Evolutionary conservation across 2,329 filamentous ascomycete species (phyloP), one percentile per base, ranked within the genome.

Genomic region (Alternaria angustiovoidea): DNA sequence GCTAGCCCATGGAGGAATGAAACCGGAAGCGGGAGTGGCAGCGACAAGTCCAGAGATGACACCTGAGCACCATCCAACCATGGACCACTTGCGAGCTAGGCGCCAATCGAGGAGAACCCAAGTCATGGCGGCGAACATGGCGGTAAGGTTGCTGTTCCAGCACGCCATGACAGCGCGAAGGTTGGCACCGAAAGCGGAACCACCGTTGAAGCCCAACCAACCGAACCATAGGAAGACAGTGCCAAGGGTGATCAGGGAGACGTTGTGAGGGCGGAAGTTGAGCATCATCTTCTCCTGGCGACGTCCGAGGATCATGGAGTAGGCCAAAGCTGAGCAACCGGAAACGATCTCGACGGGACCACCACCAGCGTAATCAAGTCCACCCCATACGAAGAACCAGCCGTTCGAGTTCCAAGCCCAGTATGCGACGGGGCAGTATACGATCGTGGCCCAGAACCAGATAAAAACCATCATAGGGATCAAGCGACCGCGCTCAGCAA

Each of bases 241-340:
- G 65, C 95, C 95, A 71, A 98, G 90, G 1, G 95, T 94, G 81
- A 99, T 97, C 75, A 98, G 87, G 6, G 94, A 97, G 68, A 98
- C 95, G 84, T 99, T 99, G 86, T 99, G 95, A 18, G 95, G 95
- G 69, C 95, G 92, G 87, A 98, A 98, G 87, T 98, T 98, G 81
- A 97, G 88, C 92, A 98, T 97, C 93, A 98, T 97, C 84, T 93
- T 95, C 84, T 98, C 94, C 83, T 97, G 95, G 69, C 95, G 93
- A 75, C 93, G 92, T 69, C 95, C 95, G 62, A 99, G 91, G 38
- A 97, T 89, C 92, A 92, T 91, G 2, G 94, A 97, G 83, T 98
- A 99, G 67, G 95, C 95, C 47, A 98, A 85, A 30, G 94, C 95
- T 43, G 93, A 95, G 81, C 96, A 85, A 77, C 95, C 95, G 59